Evolutionary conservation across 208 protist species (phyloP).

Genomic region (Jaenimonas drosophilae): DNA sequence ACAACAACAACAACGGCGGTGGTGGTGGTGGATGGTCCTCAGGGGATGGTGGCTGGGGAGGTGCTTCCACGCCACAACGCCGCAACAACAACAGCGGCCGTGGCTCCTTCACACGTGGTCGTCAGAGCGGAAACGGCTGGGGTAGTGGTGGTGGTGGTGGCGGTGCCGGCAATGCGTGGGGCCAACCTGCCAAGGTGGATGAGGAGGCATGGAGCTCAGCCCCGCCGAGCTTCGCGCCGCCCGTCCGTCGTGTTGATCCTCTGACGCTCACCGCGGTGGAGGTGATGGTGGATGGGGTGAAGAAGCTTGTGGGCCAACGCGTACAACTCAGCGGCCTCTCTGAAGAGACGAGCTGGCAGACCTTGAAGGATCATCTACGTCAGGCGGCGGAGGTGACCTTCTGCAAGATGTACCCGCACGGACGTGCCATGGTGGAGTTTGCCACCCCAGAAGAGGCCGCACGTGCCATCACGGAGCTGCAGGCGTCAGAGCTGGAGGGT

Average conservation of each 20-base stretch:
- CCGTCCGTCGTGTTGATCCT: slow-evolving; percentile 78
- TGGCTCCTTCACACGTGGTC: slow-evolving; percentile 28
- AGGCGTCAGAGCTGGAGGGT: slow-evolving; percentile 79
- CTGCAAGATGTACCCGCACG: slow-evolving; percentile 60
- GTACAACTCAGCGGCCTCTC: slow-evolving; percentile 77
- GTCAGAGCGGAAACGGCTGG: slow-evolving; percentile 14
- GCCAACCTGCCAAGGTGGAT: slow-evolving; percentile 42
- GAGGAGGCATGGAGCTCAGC: slow-evolving; percentile 73
- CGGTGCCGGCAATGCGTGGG: slow-evolving; percentile 37
- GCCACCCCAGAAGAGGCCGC: slow-evolving; percentile 70
- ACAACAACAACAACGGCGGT: too few species aligned
- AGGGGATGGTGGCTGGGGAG: slow-evolving; percentile 17
- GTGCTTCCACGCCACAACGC: slow-evolving; percentile 3
- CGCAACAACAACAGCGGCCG: slow-evolving; percentile 13
- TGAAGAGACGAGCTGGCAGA: slow-evolving; percentile 83
- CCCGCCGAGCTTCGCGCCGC: slow-evolving; percentile 73
- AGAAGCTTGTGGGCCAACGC: slow-evolving; percentile 83
- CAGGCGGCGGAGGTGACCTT: slow-evolving; percentile 77
- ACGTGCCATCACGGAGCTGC: slow-evolving; percentile 74
- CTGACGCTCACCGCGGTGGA: slow-evolving; percentile 83
- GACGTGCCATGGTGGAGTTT: slow-evolving; percentile 81
- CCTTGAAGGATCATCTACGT: slow-evolving; percentile 84
- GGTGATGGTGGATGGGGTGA: slow-evolving; percentile 81
- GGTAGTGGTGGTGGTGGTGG: slow-evolving; percentile 9
- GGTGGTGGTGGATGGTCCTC: slow-evolving; percentile 1